Evolutionary conservation across 768 basidiomycete genomes (phyloP).

Genomic region (Pleurotus tuoliensis): DNA sequence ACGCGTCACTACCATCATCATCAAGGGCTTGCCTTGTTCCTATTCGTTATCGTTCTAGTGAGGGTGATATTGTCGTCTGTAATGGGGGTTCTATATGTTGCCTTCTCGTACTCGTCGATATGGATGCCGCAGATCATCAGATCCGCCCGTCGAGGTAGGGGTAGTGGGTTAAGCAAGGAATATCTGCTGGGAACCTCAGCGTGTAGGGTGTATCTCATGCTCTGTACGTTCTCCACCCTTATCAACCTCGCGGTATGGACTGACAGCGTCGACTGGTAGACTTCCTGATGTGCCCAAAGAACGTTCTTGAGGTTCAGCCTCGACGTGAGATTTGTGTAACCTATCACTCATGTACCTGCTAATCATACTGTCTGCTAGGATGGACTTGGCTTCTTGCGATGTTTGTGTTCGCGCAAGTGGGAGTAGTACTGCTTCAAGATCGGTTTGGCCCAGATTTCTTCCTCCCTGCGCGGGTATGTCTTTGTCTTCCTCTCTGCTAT

Average conservation of each 20-base stretch:
- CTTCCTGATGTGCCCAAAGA: conserved; percentile 78
- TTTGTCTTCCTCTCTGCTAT: neutral
- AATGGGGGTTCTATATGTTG: conserved; percentile 63
- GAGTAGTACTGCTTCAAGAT: conserved; percentile 68
- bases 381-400: conserved; percentile 62
- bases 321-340: conserved; percentile 44
- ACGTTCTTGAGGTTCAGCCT: conserved; percentile 79
- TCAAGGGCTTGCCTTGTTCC: conserved; percentile 62
- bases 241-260: no score
- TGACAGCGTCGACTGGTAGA: conserved; percentile 40
- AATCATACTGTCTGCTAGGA: conserved; percentile 29
- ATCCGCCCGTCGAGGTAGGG: conserved; percentile 65
- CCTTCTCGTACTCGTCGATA: conserved; percentile 67
- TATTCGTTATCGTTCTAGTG: conserved; percentile 70
- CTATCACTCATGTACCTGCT: neutral
- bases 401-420: conserved; percentile 61
- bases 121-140: conserved; percentile 87
- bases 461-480: conserved; percentile 61
- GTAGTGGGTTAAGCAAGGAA: conserved; percentile 60
- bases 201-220: conserved; percentile 62
- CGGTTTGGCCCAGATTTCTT: conserved; percentile 81
- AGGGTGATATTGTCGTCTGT: conserved; percentile 68
- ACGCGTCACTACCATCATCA: neutral
- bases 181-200: conserved; percentile 78
- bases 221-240: conserved; percentile 52